These are phyloP conservation scores for Chaetomiaceae sp. DNA, from an alignment of 2,329 filamentous ascomycete genomes.

Conservation along the genomic window DNA sequence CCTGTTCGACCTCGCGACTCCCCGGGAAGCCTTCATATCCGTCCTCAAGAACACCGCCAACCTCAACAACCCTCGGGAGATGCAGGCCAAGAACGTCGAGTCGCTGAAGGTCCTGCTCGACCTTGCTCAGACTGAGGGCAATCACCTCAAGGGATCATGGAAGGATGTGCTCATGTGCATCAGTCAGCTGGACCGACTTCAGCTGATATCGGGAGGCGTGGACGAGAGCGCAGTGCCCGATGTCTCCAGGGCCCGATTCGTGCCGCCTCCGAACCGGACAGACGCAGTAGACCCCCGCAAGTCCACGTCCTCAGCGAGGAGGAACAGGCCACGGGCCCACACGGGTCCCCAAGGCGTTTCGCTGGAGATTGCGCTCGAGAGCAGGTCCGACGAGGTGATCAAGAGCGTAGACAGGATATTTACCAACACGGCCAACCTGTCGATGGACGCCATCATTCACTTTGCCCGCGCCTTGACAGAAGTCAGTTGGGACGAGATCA, in stretches of 20 bases:
- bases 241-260: constrained; percentile 75
- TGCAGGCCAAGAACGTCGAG: constrained; percentile 94
- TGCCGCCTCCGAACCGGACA: constrained; percentile 47
- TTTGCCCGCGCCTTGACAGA: constrained; percentile 90
- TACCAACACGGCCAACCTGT: constrained; percentile 89
- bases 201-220: constrained; percentile 90
- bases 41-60: constrained; percentile 92
- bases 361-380: constrained; percentile 82
- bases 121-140: constrained; percentile 87
- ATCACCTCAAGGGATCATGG: constrained; percentile 85
- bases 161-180: constrained; percentile 92
- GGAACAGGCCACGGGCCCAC: constrained; percentile 47
- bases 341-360: constrained; percentile 62
- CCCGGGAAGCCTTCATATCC: constrained; percentile 89
- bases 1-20: constrained; percentile 87
- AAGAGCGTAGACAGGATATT: constrained; percentile 94
- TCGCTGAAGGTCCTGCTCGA: constrained; percentile 88
- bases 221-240: constrained; percentile 91
- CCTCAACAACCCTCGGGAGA: constrained; percentile 90
- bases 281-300: constrained; percentile 56
- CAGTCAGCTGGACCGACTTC: constrained; percentile 90
- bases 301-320: constrained; percentile 56
- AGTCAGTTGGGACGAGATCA: constrained; percentile 98
- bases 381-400: constrained; percentile 86
- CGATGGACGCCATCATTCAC: constrained; percentile 89